These are phyloP conservation scores for Suillus tomentosus DNA, from an alignment of 768 basidiomycete genomes.

Conservation along the genomic window DNA sequence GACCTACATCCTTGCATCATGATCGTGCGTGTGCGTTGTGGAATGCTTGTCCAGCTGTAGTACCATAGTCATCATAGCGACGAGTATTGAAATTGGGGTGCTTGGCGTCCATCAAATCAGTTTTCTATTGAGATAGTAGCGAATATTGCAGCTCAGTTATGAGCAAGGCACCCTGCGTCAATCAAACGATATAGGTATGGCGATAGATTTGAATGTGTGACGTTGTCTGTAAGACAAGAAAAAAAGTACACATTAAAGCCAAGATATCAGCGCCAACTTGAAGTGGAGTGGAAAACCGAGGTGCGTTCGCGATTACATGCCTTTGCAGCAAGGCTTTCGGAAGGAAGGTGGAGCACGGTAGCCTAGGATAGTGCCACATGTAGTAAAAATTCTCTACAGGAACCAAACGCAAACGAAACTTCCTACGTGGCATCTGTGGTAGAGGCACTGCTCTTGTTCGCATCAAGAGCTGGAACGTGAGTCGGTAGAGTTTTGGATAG, in stretches of 20 bases:
- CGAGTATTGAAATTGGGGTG: background rate
- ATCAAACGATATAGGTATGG: background rate
- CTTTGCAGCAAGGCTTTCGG: slow-evolving; percentile 1
- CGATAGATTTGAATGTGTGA: background rate
- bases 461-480: background rate
- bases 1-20: background rate
- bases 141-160: background rate
- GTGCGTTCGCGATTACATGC: background rate
- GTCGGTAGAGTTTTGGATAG: background rate
- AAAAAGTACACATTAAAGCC: background rate
- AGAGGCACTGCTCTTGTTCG: slow-evolving; percentile 6
- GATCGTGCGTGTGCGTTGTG: too few species aligned
- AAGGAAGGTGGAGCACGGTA: background rate
- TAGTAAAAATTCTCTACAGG: slow-evolving; percentile 8
- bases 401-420: slow-evolving; percentile 9
- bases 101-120: background rate
- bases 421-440: slow-evolving; percentile 9
- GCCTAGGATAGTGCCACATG: slow-evolving; percentile 1
- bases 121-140: background rate
- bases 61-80: background rate
- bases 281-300: background rate
- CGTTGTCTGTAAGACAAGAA: background rate
- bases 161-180: background rate
- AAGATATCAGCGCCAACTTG: background rate
- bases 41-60: background rate